phyloP scores from a whole-genome alignment of 345 rosid genomes.

The Clausena lansium region DNA sequence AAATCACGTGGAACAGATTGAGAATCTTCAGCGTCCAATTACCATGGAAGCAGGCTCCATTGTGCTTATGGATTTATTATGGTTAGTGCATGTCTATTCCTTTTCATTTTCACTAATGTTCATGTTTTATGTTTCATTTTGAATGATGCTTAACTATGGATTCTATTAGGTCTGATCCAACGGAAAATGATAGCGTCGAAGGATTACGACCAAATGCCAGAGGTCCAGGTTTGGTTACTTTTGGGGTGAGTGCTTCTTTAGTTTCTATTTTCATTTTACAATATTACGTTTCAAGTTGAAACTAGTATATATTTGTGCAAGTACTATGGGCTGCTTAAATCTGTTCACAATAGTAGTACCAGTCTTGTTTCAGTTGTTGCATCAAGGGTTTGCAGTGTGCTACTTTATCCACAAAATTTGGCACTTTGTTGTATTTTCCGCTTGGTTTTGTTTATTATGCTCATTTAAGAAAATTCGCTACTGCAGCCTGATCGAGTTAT shows the following conservation, averaged over 20 bases:
- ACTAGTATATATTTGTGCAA: not conserved
- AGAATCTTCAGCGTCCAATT: slow-evolving; percentile 91
- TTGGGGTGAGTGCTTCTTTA: slow-evolving; percentile 69
- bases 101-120: slow-evolving; percentile 5
- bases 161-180: slow-evolving; percentile 89
- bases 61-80: slow-evolving; percentile 92
- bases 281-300: not conserved
- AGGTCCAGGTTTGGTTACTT: slow-evolving; percentile 97
- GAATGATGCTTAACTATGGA: slow-evolving; percentile 16
- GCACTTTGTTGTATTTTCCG: not conserved
- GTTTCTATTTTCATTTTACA: not conserved
- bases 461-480: slow-evolving; percentile 15
- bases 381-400: not conserved
- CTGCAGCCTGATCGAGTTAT: slow-evolving; percentile 98
- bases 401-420: not conserved
- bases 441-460: slow-evolving; percentile 5
- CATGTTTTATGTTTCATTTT: slow-evolving; percentile 16
- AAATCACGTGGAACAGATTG: slow-evolving; percentile 95
- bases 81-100: slow-evolving; percentile 49
- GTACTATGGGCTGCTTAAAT: not conserved
- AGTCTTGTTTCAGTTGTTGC: not conserved
- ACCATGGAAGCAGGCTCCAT: slow-evolving; percentile 97
- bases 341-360: too few species aligned
- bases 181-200: slow-evolving; percentile 99
- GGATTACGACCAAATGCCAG: slow-evolving; percentile 97